phyloP scores from a whole-genome alignment of 2,329 filamentous ascomycete genomes.

The Botryotinia globosa region DNA sequence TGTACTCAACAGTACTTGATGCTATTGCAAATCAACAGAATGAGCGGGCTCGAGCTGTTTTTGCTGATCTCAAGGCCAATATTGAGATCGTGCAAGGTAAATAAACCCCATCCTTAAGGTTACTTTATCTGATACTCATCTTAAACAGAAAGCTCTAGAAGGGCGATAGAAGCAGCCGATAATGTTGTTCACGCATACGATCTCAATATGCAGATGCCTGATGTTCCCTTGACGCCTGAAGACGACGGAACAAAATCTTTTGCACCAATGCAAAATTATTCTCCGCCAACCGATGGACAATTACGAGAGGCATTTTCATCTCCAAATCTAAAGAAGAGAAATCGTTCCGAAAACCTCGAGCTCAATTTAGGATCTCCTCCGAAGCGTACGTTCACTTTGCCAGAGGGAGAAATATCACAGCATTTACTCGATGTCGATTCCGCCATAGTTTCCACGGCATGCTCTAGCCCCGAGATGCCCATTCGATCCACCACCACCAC shows the following conservation, averaged over 20 bases:
- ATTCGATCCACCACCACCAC: background rate
- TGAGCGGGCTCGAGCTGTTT: slow-evolving; percentile 51
- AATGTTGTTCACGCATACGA: slow-evolving; percentile 75
- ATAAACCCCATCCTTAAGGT: slow-evolving; percentile 22
- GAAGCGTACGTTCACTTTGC: slow-evolving; percentile 33
- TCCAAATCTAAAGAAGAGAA: slow-evolving; percentile 24
- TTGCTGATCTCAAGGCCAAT: slow-evolving; percentile 62
- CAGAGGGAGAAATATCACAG: slow-evolving; percentile 26
- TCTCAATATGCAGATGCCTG: slow-evolving; percentile 72
- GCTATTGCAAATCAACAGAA: slow-evolving; percentile 55
- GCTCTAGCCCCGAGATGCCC: background rate
- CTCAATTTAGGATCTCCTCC: slow-evolving; percentile 30
- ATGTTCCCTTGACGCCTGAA: slow-evolving; percentile 47
- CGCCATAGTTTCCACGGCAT: background rate
- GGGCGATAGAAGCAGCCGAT: slow-evolving; percentile 70
- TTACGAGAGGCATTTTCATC: slow-evolving; percentile 1
- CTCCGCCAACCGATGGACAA: background rate
- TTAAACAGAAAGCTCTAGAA: slow-evolving; percentile 60
- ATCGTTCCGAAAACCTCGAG: slow-evolving; percentile 27
- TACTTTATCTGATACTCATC: slow-evolving; percentile 16
- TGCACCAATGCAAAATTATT: background rate
- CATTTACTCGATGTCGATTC: background rate
- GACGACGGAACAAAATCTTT: slow-evolving; percentile 24
- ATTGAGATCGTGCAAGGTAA: slow-evolving; percentile 68
- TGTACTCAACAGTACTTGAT: slow-evolving; percentile 70